These are phyloP conservation scores for Areca catechu DNA, from an alignment of 176 grass and related monocot species.

Conservation along the genomic window DNA sequence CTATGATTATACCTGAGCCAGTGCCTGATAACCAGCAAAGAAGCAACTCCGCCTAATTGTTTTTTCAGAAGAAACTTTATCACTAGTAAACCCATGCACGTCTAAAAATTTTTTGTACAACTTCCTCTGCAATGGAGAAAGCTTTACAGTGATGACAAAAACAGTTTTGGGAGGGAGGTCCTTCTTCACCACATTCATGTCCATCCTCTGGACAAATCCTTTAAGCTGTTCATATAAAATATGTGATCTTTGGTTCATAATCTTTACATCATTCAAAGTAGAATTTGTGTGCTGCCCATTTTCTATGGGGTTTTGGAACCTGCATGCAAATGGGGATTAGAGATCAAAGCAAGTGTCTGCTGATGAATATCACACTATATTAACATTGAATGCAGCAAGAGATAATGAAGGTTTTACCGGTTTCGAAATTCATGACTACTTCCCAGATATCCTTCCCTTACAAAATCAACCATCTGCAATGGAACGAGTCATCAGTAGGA, in stretches of 20 bases:
- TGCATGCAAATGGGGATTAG: conserved; percentile 24
- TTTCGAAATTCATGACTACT: conserved; percentile 96
- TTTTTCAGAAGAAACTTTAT: conserved; percentile 57
- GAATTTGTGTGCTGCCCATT: conserved; percentile 97
- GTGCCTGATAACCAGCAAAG: conserved; percentile 86
- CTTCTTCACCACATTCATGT: conserved; percentile 95
- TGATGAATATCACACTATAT: no score
- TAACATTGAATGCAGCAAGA: background rate
- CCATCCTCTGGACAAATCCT: conserved; percentile 97
- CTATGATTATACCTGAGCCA: conserved; percentile 52
- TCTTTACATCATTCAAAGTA: conserved; percentile 84
- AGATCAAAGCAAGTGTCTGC: no score
- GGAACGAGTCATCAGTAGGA: no score
- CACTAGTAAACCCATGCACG: conserved; percentile 70
- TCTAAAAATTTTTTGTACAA: conserved; percentile 93
- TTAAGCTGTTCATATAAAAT: conserved; percentile 94
- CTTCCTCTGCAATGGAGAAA: conserved; percentile 81
- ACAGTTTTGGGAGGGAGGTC: conserved; percentile 95
- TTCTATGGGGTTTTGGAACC: conserved; percentile 99
- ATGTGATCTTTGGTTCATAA: conserved; percentile 96
- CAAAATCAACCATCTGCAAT: conserved; percentile 98
- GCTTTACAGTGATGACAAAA: conserved; percentile 95
- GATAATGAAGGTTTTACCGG: conserved; percentile 39
- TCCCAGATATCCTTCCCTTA: conserved; percentile 96
- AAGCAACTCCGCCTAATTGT: conserved; percentile 49